These are phyloP conservation scores for Hypoxylon sp. DNA, from an alignment of 2,329 filamentous ascomycete species.

Conservation along the genomic window DNA sequence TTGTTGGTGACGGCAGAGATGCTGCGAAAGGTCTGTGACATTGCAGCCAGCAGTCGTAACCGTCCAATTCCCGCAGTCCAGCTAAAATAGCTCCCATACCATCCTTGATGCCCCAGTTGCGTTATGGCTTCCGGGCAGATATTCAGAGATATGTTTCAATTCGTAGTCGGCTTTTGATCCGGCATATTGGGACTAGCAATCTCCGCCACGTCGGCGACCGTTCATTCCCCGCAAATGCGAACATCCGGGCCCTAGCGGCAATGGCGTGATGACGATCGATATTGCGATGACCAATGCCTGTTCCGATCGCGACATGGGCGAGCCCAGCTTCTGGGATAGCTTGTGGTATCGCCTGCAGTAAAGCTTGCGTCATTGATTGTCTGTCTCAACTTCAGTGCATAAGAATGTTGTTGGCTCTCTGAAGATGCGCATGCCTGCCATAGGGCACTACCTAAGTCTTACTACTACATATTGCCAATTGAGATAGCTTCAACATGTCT, in stretches of 20 bases:
- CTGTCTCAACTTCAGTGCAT: background rate
- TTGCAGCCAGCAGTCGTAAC: no score
- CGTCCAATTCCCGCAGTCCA: no score
- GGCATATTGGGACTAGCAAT: constrained; percentile 19
- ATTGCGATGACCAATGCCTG: constrained; percentile 28
- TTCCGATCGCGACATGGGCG: constrained; percentile 4
- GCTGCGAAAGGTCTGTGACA: no score
- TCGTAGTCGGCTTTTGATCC: constrained; percentile 31
- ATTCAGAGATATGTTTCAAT: no score
- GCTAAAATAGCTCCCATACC: no score
- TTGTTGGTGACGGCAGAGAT: no score
- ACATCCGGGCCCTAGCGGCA: background rate
- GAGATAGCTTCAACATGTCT: constrained; percentile 37
- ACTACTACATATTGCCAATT: background rate
- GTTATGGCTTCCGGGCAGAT: no score
- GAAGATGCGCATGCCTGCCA: background rate
- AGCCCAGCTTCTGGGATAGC: background rate
- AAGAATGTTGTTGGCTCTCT: background rate
- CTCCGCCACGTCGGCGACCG: constrained; percentile 31
- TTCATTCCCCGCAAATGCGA: constrained; percentile 35
- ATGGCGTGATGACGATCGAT: constrained; percentile 36
- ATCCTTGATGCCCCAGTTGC: no score
- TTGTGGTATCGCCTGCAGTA: background rate
- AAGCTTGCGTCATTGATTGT: background rate
- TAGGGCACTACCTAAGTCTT: background rate